Percentiles rank a stretch among this genome's conserved stretches.
These are phyloP conservation scores for Trypanosoma conorhini DNA, from an alignment of 208 protist species.

Conservation along the genomic window DNA sequence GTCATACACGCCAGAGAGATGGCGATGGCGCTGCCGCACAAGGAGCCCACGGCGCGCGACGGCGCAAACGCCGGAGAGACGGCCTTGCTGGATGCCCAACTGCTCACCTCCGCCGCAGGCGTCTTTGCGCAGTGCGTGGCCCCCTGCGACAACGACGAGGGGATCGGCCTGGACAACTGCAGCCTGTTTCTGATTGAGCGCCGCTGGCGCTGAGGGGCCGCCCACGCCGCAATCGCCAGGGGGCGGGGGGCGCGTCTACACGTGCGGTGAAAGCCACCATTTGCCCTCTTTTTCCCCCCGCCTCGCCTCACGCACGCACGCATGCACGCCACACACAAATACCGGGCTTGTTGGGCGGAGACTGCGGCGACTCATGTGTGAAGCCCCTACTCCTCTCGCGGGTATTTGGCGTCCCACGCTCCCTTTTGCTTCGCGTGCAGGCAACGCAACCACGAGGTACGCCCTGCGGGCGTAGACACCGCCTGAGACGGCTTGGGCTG, in stretches of 20 bases:
- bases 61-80: neutral
- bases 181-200: constrained; percentile 70
- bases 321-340: neutral
- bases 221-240: neutral
- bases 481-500: neutral
- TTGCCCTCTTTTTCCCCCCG: too few relatives aligned
- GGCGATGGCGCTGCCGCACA: neutral
- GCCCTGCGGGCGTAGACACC: neutral
- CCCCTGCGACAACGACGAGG: constrained; percentile 67
- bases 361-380: neutral
- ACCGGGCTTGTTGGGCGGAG: neutral
- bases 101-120: constrained; percentile 62
- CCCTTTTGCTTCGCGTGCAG: neutral
- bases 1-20: constrained; percentile 52
- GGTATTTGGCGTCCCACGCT: neutral
- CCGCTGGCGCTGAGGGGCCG: constrained; percentile 4
- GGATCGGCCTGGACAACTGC: constrained; percentile 82
- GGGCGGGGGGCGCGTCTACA: too few relatives aligned
- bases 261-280: too few relatives aligned
- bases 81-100: constrained; percentile 41
- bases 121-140: constrained; percentile 80
- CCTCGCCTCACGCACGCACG: neutral
- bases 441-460: neutral
- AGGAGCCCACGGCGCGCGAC: neutral
- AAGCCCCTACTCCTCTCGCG: neutral